Base-by-base conservation (phyloP, 192 early-diverging fungal species). In the Coemansia sp. region DNA sequence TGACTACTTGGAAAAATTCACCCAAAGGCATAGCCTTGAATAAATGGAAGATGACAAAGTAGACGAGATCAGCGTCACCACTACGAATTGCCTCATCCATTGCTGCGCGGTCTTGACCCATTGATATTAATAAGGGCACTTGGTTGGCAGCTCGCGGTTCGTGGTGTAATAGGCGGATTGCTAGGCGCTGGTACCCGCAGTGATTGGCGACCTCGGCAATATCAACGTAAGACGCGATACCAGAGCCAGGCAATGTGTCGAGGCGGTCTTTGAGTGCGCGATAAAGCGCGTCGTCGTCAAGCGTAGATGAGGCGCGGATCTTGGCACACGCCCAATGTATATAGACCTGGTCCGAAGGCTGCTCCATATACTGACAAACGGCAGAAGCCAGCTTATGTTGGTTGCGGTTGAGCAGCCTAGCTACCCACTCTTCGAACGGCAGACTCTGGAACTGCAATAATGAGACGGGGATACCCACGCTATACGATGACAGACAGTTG, bases 291-390 rank as follows among this genome's bases (percentile, higher is more conserved):
- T 98, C 95, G 44, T 98, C 96, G 69, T 96, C 93, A 20, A 95
- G 89, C 0, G 71, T 76, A 3, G 88, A 86, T 1, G 87, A 84
- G 1, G 86, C 80, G 61, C 90, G 93, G 61, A 95, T 96, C 84
- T 98, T 97, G 59, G 92, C 88, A 63, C 98, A 95, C 1, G 96
- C 98, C 98, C 98, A 99, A 69, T 97, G 93, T 49, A 97, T 91
- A 18, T 95, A 76, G 13, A 98, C 91, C 35, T 91, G 85, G 64
- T 94, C 92, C 0, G 86, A 83, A 15, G 88, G 85, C 53, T 95
- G 84, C 18, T 91, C 87, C 45, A 97, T 69, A 68, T 94, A 96
- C 16, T 90, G 90, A 69, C 94, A 93, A 24, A 98, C 83, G 6
- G 87, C 83, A 20, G 95, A 76, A 0, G 98, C 98, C 35, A 99